These are phyloP conservation scores for Agapanthus africanus DNA, from an alignment of 106 monocot genomes.

Conservation along the genomic window DNA sequence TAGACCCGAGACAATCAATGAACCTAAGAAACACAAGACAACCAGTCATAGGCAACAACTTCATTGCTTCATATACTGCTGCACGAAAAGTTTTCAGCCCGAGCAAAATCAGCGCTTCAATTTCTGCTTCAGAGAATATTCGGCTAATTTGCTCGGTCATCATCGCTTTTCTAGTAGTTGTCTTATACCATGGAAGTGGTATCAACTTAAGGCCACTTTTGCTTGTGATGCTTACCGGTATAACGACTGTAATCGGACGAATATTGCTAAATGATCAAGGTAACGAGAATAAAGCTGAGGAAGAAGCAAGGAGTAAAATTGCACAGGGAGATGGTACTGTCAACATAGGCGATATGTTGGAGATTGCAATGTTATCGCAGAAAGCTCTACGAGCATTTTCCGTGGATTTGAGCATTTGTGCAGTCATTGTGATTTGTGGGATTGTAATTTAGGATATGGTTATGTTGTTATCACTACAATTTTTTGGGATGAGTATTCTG, in stretches of 20 bases:
- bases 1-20: too few species aligned
- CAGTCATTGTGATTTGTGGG: too few species aligned
- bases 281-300: too few species aligned
- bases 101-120: slow-evolving; percentile 20
- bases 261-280: slow-evolving; percentile 18
- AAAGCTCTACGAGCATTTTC: slow-evolving; percentile 36
- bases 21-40: too few species aligned
- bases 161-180: slow-evolving; percentile 31
- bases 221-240: slow-evolving; percentile 48
- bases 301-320: neutral
- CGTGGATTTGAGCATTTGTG: slow-evolving; percentile 60
- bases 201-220: slow-evolving; percentile 58
- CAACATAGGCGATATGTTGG: slow-evolving; percentile 29
- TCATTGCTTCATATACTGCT: too few species aligned
- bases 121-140: slow-evolving; percentile 42
- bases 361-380: slow-evolving; percentile 27
- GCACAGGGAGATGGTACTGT: slow-evolving; percentile 12
- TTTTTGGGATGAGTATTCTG: too few species aligned
- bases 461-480: too few species aligned
- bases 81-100: too few species aligned
- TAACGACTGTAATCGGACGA: slow-evolving; percentile 33
- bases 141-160: slow-evolving; percentile 31
- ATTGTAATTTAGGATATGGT: too few species aligned
- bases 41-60: too few species aligned
- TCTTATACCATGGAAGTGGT: slow-evolving; percentile 23